Evolutionary conservation across 2,329 filamentous ascomycete species (phyloP).

Genomic region (Penicillium janthinellum): DNA sequence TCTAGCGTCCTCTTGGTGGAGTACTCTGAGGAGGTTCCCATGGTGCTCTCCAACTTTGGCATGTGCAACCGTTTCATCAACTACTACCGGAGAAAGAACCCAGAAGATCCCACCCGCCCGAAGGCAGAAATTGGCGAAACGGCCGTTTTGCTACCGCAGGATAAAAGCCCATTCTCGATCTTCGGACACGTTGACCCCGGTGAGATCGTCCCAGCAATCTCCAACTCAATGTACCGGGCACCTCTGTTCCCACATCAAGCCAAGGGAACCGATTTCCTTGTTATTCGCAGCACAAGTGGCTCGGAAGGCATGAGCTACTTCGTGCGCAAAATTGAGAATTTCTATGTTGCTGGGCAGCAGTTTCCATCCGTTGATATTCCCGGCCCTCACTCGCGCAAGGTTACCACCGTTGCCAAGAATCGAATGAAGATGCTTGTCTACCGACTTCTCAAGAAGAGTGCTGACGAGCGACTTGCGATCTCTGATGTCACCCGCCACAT

Average conservation of each 20-base stretch:
- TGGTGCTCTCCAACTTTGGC: slow-evolving; percentile 90
- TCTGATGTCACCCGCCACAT: slow-evolving; percentile 91
- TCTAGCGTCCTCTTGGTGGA: slow-evolving; percentile 85
- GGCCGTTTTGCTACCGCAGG: slow-evolving; percentile 83
- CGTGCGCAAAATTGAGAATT: slow-evolving; percentile 84
- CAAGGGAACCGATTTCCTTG: slow-evolving; percentile 79
- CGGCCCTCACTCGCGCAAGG: slow-evolving; percentile 88
- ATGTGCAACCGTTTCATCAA: slow-evolving; percentile 97
- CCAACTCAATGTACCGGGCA: slow-evolving; percentile 93
- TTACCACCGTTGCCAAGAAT: slow-evolving; percentile 96
- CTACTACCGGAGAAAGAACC: slow-evolving; percentile 87
- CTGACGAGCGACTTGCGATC: slow-evolving; percentile 68
- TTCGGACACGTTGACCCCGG: slow-evolving; percentile 93
- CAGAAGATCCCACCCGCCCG: slow-evolving; percentile 72
- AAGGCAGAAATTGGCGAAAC: slow-evolving; percentile 87
- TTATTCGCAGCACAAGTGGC: slow-evolving; percentile 79
- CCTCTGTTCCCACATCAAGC: slow-evolving; percentile 87
- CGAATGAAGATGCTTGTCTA: slow-evolving; percentile 95
- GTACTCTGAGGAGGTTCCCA: slow-evolving; percentile 92
- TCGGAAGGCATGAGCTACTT: slow-evolving; percentile 77
- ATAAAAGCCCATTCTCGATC: slow-evolving; percentile 92
- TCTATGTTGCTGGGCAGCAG: slow-evolving; percentile 89
- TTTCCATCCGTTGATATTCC: slow-evolving; percentile 92
- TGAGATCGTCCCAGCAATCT: slow-evolving; percentile 84
- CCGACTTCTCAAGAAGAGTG: slow-evolving; percentile 78